These are phyloP conservation scores for Trichomonas tenax DNA, from an alignment of 208 protist species.

Conservation along the genomic window DNA sequence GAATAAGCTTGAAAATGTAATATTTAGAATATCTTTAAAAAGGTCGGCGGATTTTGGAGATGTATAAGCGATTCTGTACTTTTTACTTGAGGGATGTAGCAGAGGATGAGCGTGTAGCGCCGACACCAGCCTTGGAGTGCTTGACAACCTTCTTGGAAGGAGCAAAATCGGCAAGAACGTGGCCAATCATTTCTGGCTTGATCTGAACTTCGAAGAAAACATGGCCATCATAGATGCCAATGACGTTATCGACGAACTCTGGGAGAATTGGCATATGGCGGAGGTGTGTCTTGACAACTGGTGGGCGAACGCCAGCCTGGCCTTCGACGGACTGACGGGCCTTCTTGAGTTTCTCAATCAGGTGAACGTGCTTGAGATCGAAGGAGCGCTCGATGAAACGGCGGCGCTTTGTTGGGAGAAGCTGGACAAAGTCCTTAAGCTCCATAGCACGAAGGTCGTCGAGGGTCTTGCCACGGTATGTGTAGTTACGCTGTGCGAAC, in stretches of 20 bases:
- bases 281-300: neutral
- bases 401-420: no score
- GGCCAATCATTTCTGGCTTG: constrained; percentile 98
- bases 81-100: neutral
- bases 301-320: neutral
- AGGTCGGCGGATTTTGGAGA: no score
- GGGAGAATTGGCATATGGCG: constrained; percentile 89
- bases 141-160: constrained; percentile 93
- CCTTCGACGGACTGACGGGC: neutral
- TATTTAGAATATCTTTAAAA: no score
- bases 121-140: constrained; percentile 95
- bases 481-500: no score
- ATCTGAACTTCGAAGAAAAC: constrained; percentile 91
- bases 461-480: neutral
- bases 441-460: neutral
- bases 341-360: neutral
- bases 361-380: neutral
- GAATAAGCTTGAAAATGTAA: no score
- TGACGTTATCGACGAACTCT: constrained; percentile 94
- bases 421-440: no score
- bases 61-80: neutral
- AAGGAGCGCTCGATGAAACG: neutral
- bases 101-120: constrained; percentile 59
- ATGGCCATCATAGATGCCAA: constrained; percentile 99
- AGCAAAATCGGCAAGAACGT: constrained; percentile 98